A percentile compares a stretch with the other conserved stretches of the same genome.
Evolutionary conservation across 805 yeast genomes (phyloP).

Genomic region (Tetrapisispora pingtungensis): DNA sequence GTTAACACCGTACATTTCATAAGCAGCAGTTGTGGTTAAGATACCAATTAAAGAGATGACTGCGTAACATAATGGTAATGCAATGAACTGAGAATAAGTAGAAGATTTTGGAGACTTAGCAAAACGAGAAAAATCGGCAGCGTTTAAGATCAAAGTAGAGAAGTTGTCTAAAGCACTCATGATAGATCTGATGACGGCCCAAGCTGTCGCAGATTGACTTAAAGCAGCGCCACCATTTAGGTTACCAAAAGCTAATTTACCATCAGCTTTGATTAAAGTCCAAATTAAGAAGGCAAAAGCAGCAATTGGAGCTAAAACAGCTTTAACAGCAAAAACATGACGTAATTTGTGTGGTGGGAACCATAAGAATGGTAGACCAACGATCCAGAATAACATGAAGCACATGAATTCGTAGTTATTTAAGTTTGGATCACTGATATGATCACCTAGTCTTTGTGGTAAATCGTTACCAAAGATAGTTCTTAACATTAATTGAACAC

Average conservation of each 20-base stretch:
- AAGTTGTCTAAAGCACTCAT: constrained; percentile 81
- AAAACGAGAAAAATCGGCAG: constrained; percentile 84
- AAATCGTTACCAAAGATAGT: constrained; percentile 66
- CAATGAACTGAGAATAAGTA: constrained; percentile 46
- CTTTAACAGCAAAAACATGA: constrained; percentile 75
- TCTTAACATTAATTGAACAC: constrained; percentile 68
- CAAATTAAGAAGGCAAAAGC: constrained; percentile 77
- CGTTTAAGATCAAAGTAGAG: constrained; percentile 79
- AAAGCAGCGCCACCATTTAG: constrained; percentile 12
- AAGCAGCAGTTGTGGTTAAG: constrained; percentile 71
- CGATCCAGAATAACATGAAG: constrained; percentile 75
- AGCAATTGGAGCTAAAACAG: constrained; percentile 70
- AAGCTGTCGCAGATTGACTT: constrained; percentile 50
- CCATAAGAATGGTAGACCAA: constrained; percentile 72
- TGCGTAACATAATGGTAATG: constrained; percentile 72
- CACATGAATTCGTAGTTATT: constrained; percentile 63
- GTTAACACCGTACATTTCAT: constrained; percentile 53
- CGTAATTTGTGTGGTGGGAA: constrained; percentile 75
- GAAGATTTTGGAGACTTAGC: constrained; percentile 48
- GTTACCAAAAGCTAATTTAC: constrained; percentile 33
- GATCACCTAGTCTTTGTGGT: constrained; percentile 52
- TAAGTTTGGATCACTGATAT: constrained; percentile 46
- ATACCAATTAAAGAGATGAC: constrained; percentile 79
- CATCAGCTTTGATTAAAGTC: constrained; percentile 73
- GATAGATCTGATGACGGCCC: constrained; percentile 73